Base-by-base conservation (phyloP, 805 yeast genomes). In the Scheffersomyces stipitis region DNA sequence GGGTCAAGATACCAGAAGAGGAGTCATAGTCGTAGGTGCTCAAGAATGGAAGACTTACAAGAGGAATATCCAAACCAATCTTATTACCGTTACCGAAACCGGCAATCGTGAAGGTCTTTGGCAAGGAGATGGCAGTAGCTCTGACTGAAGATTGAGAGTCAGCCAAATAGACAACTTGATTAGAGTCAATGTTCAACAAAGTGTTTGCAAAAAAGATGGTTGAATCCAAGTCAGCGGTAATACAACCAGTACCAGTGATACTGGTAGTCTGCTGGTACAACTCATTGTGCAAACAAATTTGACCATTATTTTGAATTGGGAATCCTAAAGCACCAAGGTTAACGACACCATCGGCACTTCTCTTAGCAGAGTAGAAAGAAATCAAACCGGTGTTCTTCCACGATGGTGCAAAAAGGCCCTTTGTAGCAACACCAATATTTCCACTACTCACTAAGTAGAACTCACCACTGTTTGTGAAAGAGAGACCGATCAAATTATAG, bases 51-150 rank as follows among this genome's bases (percentile, higher is more conserved):
- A 37, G 35, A n/a, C 10, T 20, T 7, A 20, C 9, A 27, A 44
- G 44, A 4, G 45, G 30, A 6, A 36, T 18, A 44, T 46, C 45
- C 33, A 54, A 36, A 15, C 60, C 62, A 41, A 57, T 53, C 13
- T 42, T 36, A 37, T 58, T 58, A 10, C 58, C 58, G 33, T 46
- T 45, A 37, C 64, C 64, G 41, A 46, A 58, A 15, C 64, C 64
- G 15, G 50, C 49, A 33, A 58, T 58, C 2, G 45, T 47, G 41
- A 44, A 47, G 18, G 52, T 44, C 36, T 51, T 54, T 6, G 40
- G 20, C n/a, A 37, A 31, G 30, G 42, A 42, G 33, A 48, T 44
- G 23, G 57, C 52, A 26, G 48, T 42, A n/a, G 42, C 51, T 16
- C 38, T 16, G 12, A 46, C 24, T 12, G 36, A n/a, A 3, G 49